Evolutionary conservation across 2,329 filamentous ascomycete genomes (phyloP), one percentile per base, ranked within the genome.

Genomic region (Triangularia verruculosa): DNA sequence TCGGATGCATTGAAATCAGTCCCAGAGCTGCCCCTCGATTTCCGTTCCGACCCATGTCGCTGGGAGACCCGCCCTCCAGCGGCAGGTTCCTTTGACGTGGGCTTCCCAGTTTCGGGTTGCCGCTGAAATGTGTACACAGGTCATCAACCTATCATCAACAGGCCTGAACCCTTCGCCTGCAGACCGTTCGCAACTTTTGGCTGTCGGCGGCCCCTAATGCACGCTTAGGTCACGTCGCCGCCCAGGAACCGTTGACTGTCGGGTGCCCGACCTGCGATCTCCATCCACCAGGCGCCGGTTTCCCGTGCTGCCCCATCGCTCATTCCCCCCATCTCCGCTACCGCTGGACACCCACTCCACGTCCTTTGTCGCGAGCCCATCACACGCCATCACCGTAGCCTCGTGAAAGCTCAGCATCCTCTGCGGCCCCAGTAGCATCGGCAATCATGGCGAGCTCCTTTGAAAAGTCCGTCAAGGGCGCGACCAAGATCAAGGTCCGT

Each of bases 391-490:
- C n/a, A 47, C n/a, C n/a, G 39, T 47, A 47, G 39, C 39, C 39
- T 17, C 39, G 39, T 20, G 39, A 5, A n/a, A 47, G n/a, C 17
- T 47, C 39, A 8, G 20, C 30, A 61, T 34, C 64, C 13, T 56
- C 34, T 32, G 5, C 17, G 27, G 32, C 6, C 52, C 12, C 9
- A 30, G 17, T 15, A 22, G 13, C n/a, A 61, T 55, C 54, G 12
- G 9, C 51, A 71, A 43, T 58, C 70, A 93, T 93, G 91, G 87
- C 90, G 70, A 91, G 88, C 81, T 94, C 91, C 64, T 98, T 98
- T 76, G 95, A 99, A 83, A 99, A 98, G 84, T 96, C 93, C 71
- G 95, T 99, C 75, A 98, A 98, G 83, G 95, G 94, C 80, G 94
- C 92, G 72, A 98, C 94, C 73, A 98, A 98, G 83, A 92, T 96